These are phyloP conservation scores for Pythium dissimile DNA, from an alignment of 352 stramenopile genomes.

Conservation along the genomic window DNA sequence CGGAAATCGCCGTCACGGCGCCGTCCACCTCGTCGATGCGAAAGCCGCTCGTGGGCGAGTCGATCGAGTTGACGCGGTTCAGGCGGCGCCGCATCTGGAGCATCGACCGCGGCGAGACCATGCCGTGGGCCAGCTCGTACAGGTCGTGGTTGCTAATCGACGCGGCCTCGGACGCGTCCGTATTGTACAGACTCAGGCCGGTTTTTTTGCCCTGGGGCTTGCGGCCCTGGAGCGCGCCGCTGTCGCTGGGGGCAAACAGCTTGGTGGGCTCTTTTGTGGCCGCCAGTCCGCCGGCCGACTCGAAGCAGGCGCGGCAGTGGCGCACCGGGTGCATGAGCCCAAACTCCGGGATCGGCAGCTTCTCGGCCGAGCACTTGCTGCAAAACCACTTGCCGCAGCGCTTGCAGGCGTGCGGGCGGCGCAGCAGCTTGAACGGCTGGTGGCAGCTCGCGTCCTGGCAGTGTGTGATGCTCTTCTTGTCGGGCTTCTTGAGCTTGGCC, in stretches of 20 bases:
- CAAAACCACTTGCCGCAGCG: constrained; percentile 86
- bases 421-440: constrained; percentile 79
- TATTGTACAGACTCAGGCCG: neutral
- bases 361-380: constrained; percentile 74
- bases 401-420: constrained; percentile 79
- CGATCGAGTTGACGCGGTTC: constrained; percentile 64
- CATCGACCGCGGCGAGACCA: constrained; percentile 66
- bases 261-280: constrained; percentile 66
- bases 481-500: constrained; percentile 75
- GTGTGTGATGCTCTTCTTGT: constrained; percentile 79
- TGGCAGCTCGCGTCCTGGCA: constrained; percentile 70
- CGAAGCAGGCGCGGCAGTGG: constrained; percentile 77
- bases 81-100: constrained; percentile 64
- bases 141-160: constrained; percentile 67
- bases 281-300: constrained; percentile 57
- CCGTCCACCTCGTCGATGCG: constrained; percentile 23
- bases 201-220: neutral
- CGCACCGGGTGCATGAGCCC: constrained; percentile 73
- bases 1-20: neutral
- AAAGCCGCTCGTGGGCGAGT: constrained; percentile 52
- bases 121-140: constrained; percentile 77
- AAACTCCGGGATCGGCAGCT: constrained; percentile 78
- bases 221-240: neutral
- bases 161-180: constrained; percentile 21
- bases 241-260: constrained; percentile 38